phyloP scores from a whole-genome alignment of 2,329 filamentous ascomycete species.

The Neofusicoccum sp. region DNA sequence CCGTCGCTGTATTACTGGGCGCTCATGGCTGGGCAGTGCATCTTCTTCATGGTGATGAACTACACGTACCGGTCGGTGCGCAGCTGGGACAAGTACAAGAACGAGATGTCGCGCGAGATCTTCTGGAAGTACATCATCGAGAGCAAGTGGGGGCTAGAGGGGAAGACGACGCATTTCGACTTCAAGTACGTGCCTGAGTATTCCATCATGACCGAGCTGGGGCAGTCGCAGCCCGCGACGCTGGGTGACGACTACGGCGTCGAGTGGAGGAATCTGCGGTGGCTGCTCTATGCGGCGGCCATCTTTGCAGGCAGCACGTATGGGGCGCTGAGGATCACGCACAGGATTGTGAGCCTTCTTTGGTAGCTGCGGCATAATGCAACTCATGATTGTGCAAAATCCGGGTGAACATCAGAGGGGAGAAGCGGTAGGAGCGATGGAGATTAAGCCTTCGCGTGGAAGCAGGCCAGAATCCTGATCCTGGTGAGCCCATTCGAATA shows the following conservation, averaged over 20 bases:
- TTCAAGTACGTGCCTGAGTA: slow-evolving; percentile 71
- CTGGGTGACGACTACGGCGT: slow-evolving; percentile 39
- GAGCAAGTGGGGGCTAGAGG: slow-evolving; percentile 63
- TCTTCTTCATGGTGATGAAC: slow-evolving; percentile 63
- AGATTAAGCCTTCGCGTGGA: too few species aligned
- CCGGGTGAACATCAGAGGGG: background rate
- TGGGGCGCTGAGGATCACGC: slow-evolving; percentile 31
- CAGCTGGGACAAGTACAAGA: slow-evolving; percentile 55
- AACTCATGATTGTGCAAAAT: background rate
- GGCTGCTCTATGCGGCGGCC: slow-evolving; percentile 46
- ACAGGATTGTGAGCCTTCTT: background rate
- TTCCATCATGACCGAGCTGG: slow-evolving; percentile 52
- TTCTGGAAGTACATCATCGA: slow-evolving; percentile 66
- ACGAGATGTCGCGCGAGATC: slow-evolving; percentile 53
- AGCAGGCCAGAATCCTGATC: too few species aligned
- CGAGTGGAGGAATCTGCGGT: slow-evolving; percentile 52
- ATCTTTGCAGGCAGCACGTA: slow-evolving; percentile 31
- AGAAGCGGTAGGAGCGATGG: too few species aligned
- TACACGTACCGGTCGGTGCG: slow-evolving; percentile 56
- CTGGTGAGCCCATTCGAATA: too few species aligned
- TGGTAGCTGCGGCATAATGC: background rate
- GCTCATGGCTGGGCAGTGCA: slow-evolving; percentile 65
- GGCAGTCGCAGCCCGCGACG: slow-evolving; percentile 45
- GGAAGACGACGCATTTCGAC: slow-evolving; percentile 65
- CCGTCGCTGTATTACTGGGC: slow-evolving; percentile 61